A percentile compares a stretch with the other conserved stretches of the same genome.
These are phyloP conservation scores for Meyerozyma elateridarum DNA, from an alignment of 1,139 yeast genomes.

Conservation along the genomic window DNA sequence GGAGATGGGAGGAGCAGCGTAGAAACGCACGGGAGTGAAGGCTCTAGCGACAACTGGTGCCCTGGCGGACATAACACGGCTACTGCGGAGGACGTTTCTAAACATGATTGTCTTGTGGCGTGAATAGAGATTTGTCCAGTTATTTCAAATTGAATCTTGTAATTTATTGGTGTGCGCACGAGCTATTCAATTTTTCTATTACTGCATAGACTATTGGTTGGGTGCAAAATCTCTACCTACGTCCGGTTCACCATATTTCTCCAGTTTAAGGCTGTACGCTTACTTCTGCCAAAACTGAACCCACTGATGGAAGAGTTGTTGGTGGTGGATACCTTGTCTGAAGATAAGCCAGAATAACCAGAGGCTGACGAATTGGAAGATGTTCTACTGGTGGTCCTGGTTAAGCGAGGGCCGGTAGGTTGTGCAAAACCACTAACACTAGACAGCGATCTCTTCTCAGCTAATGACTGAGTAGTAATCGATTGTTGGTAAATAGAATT, in stretches of 20 bases:
- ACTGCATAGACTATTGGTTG: neutral
- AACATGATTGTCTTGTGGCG: conserved; percentile 15
- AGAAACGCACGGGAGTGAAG: conserved; percentile 38
- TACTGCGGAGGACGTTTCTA: conserved; percentile 32
- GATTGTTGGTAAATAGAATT: neutral
- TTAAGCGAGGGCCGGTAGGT: conserved; percentile 22
- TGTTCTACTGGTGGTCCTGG: conserved; percentile 28
- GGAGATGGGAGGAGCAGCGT: conserved; percentile 44
- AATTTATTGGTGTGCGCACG: neutral
- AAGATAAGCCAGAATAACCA: conserved; percentile 22
- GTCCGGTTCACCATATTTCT: conserved; percentile 20
- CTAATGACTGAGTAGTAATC: conserved; percentile 6
- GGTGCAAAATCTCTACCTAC: conserved; percentile 1
- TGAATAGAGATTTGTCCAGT: conserved; percentile 3
- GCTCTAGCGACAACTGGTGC: conserved; percentile 21
- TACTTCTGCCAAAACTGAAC: conserved; percentile 19
- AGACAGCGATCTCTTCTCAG: conserved; percentile 19
- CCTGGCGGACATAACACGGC: conserved; percentile 31
- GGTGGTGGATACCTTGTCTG: conserved; percentile 15
- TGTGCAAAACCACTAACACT: conserved; percentile 9
- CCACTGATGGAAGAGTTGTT: conserved; percentile 7
- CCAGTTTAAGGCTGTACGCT: conserved; percentile 49
- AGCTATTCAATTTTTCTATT: neutral
- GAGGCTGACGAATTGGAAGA: conserved; percentile 29
- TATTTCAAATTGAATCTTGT: neutral